Evolutionary conservation across 139 green algal genomes (phyloP), one percentile per base, ranked within the genome.

Genomic region (Diplosphaera chodatii): DNA sequence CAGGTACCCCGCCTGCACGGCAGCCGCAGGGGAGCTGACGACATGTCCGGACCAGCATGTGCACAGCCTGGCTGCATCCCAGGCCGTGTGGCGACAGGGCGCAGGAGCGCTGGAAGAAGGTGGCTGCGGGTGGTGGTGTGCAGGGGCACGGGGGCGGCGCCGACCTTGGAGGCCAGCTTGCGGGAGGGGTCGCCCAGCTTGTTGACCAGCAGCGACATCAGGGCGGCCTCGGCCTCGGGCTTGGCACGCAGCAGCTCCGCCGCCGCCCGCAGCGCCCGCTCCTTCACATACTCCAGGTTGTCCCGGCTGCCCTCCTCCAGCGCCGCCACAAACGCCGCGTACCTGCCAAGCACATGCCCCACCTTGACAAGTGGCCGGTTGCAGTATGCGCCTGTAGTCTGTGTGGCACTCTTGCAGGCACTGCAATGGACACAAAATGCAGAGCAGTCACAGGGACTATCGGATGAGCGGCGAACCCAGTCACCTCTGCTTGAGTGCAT

Each of bases 181-280:
- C 92, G 80, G 23, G 72, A 80, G 21, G 93, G 92, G 68, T 98
- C 93, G 1, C 93, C 93, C 55, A 98, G 87, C 83, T 97, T 97
- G 89, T 98, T 97, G 15, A 97, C 86, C n/a, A 97, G 69, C 0
- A 77, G 75, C 0, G 78, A 15, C 66, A 98, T 86, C 72, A 97
- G 85, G 64, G 37, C 65, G 16, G 67, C 80, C 71, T 94, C 89
- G 63, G 69, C 65, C 62, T 74, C 74, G 8, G 75, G 65, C 56
- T 76, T 80, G 48, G 27, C 32, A 8, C 63, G n/a, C 59, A 96
- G 80, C 69, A 93, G 75, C 41, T 85, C 75, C 32, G 74, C 83
- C 55, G 88, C 77, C 32, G 74, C 64, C 69, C 90, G 90, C 15
- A 89, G 48, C 0, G 88, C 82, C 66, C 86, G 83, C 41, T 96